Conservation (phyloP, 768 basidiomycete species). For the Mycena albidolilacea region DNA sequence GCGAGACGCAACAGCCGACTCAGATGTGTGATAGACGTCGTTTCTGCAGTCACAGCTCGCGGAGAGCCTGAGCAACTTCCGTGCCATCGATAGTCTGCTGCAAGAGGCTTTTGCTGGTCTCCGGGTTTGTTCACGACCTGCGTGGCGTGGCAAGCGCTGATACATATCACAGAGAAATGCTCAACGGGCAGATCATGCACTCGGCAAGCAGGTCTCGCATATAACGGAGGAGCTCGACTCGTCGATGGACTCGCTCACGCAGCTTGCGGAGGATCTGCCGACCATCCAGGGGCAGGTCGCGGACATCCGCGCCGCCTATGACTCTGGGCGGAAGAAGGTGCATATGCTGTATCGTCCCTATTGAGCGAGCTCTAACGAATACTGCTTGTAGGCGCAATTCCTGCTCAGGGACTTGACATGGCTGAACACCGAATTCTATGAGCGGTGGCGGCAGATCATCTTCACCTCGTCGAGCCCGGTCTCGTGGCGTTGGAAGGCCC, state of each 20-base stretch:
- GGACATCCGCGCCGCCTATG: slow-evolving; percentile 76
- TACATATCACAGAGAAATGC: slow-evolving; percentile 63
- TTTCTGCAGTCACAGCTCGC: slow-evolving; percentile 70
- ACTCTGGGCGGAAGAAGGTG: slow-evolving; percentile 80
- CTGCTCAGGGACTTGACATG: slow-evolving; percentile 78
- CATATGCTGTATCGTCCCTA: slow-evolving; percentile 31
- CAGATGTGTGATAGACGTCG: slow-evolving; percentile 2
- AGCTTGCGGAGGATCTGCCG: slow-evolving; percentile 73
- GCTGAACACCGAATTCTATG: slow-evolving; percentile 85
- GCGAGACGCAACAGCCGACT: slow-evolving; percentile 1
- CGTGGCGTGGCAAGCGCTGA: slow-evolving; percentile 8
- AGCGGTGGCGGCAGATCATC: slow-evolving; percentile 81
- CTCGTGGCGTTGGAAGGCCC: slow-evolving; percentile 76
- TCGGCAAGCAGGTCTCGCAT: slow-evolving; percentile 72
- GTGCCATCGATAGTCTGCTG: slow-evolving; percentile 78
- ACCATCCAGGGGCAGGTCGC: slow-evolving; percentile 72
- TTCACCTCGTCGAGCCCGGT: slow-evolving; percentile 83
- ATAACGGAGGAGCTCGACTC: slow-evolving; percentile 73
- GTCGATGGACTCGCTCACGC: slow-evolving; percentile 69
- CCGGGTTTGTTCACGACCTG: slow-evolving; percentile 59
- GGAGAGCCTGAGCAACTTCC: slow-evolving; percentile 81
- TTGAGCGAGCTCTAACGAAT: slow-evolving; percentile 1
- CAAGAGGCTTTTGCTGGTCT: slow-evolving; percentile 75
- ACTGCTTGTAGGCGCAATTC: slow-evolving; percentile 66
- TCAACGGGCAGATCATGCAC: slow-evolving; percentile 71